These are phyloP conservation scores for Bipolaris sorokiniana DNA, from an alignment of 2,329 filamentous ascomycete genomes.

Conservation along the genomic window DNA sequence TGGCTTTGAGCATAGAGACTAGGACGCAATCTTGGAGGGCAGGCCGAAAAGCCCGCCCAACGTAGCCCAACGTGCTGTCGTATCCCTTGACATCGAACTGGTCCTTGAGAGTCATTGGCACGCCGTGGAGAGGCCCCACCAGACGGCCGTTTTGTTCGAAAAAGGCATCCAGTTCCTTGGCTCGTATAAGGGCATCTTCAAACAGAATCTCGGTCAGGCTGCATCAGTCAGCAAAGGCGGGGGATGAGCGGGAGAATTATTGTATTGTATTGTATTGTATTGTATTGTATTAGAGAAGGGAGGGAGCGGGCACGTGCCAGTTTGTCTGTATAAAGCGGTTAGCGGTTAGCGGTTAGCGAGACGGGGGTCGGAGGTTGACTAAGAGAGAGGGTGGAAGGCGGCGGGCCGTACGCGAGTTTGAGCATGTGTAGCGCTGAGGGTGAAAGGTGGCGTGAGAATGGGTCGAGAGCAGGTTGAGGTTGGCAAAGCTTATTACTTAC, in stretches of 20 bases:
- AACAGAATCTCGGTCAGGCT: slow-evolving; percentile 58
- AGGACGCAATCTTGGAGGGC: slow-evolving; percentile 59
- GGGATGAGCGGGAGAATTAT: too few species aligned
- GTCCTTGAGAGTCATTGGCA: slow-evolving; percentile 58
- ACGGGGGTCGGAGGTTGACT: background rate
- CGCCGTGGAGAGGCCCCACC: slow-evolving; percentile 56
- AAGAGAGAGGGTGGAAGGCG: background rate
- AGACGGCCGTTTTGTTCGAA: slow-evolving; percentile 45
- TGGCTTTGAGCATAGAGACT: slow-evolving; percentile 63
- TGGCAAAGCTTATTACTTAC: slow-evolving; percentile 26
- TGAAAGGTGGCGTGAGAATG: slow-evolving; percentile 45
- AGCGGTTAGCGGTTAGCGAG: slow-evolving; percentile 46
- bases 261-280: too few species aligned
- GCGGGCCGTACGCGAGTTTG: slow-evolving; percentile 36
- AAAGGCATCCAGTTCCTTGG: slow-evolving; percentile 51
- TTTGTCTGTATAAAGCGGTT: slow-evolving; percentile 50
- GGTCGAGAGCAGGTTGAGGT: slow-evolving; percentile 21
- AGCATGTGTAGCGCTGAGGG: slow-evolving; percentile 37
- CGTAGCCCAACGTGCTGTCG: slow-evolving; percentile 63
- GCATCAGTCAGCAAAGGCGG: slow-evolving; percentile 26
- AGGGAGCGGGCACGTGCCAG: slow-evolving; percentile 44
- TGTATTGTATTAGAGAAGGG: too few species aligned
- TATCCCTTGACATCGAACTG: slow-evolving; percentile 58
- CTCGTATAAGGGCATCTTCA: slow-evolving; percentile 51
- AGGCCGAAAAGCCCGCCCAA: slow-evolving; percentile 65